These are phyloP conservation scores for Gymnopilus junonius DNA, from an alignment of 768 basidiomycete species.

Conservation along the genomic window DNA sequence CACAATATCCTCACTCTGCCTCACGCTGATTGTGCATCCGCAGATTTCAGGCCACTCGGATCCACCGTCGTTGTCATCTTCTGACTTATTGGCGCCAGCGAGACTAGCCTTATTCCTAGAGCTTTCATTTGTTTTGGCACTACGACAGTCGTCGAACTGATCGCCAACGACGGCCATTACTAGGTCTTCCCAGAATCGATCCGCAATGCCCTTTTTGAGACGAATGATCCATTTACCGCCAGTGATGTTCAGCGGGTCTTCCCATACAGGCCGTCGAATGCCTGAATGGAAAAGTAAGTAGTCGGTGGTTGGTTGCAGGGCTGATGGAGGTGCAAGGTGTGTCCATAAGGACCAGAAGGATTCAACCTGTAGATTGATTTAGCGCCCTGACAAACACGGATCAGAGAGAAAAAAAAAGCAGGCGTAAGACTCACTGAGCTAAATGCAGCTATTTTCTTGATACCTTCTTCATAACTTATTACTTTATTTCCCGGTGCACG, in stretches of 20 bases:
- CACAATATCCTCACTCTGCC: slow-evolving; percentile 93
- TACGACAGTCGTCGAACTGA: slow-evolving; percentile 77
- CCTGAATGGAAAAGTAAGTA: slow-evolving; percentile 90
- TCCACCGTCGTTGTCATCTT: slow-evolving; percentile 43
- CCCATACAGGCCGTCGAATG: slow-evolving; percentile 92
- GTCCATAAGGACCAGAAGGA: slow-evolving; percentile 96
- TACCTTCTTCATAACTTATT: slow-evolving; percentile 91
- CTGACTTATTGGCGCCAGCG: slow-evolving; percentile 35
- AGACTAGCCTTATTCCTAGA: slow-evolving; percentile 34
- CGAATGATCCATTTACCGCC: slow-evolving; percentile 98
- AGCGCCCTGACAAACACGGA: slow-evolving; percentile 7
- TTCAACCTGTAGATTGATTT: slow-evolving; percentile 63
- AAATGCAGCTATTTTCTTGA: slow-evolving; percentile 90
- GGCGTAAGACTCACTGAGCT: slow-evolving; percentile 64
- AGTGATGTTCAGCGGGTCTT: slow-evolving; percentile 84
- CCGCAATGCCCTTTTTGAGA: slow-evolving; percentile 87
- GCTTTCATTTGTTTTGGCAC: slow-evolving; percentile 16
- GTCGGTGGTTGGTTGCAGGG: slow-evolving; percentile 88
- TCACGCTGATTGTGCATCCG: slow-evolving; percentile 92
- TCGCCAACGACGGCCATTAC: slow-evolving; percentile 89
- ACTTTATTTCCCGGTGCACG: slow-evolving; percentile 89
- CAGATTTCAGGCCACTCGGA: slow-evolving; percentile 83
- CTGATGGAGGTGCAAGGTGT: slow-evolving; percentile 85
- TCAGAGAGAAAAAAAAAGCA: neutral
- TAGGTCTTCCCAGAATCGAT: slow-evolving; percentile 90